Base-by-base conservation (phyloP, 2,329 filamentous ascomycete species). In the Polytolypa hystricis region DNA sequence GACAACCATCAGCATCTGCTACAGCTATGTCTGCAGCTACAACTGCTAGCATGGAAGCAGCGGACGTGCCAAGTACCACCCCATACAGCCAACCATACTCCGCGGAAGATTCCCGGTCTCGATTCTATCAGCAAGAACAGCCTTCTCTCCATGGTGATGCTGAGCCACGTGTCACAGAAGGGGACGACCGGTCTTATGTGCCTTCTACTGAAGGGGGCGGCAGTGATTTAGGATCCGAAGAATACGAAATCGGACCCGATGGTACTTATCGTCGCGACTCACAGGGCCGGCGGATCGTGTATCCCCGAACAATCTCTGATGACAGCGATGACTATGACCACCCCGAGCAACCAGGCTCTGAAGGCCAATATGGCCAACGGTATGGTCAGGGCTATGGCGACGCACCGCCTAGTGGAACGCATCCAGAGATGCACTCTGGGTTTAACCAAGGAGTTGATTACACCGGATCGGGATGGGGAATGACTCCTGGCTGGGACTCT, bases 401-500 rank as follows among this genome's bases (percentile, higher is more conserved):
- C 9, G 49, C 44, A 5, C 41, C 48, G 10, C 42, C 50, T 27
- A 45, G 52, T 10, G 34, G 30, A 12, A 27, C 49, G 20, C 44
- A 47, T 33, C 52, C 50, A 15, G 55, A 44, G 4, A 45, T 51
- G 9, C 40, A 45, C 35, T 44, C 43, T 16, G 49, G 47, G 16
- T 51, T 60, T 50, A 42, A 58, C 39, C 48, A 61, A 43, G 49
- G 56, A 42, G 61, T 72, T 12, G 80, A 85, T 49, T 85, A 85
- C 52, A 68, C 71, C 4, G 80, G 79, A 30, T 64, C 74, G 30
- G 77, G 72, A 15, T 84, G 79, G 58, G 77, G 67, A n/a, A 58
- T 69, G 5, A 72, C 74, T 1, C 70, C 77, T 2, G 79, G 74
- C 11, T 93, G 84, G 84, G 83, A 91, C 44, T 61, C 64, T n/a